phyloP scores from a whole-genome alignment of 2,329 filamentous ascomycete species.

The Botrytis cinerea region DNA sequence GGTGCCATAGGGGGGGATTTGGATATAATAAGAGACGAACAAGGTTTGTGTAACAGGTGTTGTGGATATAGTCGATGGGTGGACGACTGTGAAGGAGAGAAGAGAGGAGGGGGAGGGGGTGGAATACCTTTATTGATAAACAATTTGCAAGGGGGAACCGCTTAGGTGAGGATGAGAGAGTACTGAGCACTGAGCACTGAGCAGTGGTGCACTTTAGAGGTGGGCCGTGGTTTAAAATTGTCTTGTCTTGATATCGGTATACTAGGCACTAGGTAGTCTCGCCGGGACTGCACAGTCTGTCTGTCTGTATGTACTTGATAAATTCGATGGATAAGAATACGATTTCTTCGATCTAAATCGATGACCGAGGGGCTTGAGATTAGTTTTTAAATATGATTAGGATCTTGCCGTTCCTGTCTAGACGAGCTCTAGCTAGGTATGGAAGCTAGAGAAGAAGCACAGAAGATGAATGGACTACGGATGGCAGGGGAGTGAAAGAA shows the following conservation, averaged over 20 bases:
- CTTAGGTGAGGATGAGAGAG: neutral
- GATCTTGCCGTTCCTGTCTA: conserved; percentile 8
- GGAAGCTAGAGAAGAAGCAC: conserved; percentile 9
- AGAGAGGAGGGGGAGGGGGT: conserved; percentile 9
- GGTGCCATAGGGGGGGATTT: conserved; percentile 31
- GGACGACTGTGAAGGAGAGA: conserved; percentile 8
- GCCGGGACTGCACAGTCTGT: neutral
- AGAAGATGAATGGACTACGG: conserved; percentile 5
- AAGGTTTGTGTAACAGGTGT: conserved; percentile 33
- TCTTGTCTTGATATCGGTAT: conserved; percentile 3
- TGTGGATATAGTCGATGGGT: conserved; percentile 27
- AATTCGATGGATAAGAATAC: conserved; percentile 16
- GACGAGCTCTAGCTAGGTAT: conserved; percentile 6
- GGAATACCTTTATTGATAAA: conserved; percentile 18
- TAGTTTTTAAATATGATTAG: conserved; percentile 3
- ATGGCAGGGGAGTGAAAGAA: neutral
- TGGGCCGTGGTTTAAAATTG: neutral
- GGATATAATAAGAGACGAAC: conserved; percentile 18
- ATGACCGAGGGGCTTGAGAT: conserved; percentile 1
- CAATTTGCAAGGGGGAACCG: neutral
- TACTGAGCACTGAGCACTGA: neutral
- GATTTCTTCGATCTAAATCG: neutral
- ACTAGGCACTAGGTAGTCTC: neutral
- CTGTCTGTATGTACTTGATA: neutral
- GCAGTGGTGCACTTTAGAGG: neutral